Base-by-base conservation (phyloP, 257 asterid genomes). In the Solanum medicagineum region DNA sequence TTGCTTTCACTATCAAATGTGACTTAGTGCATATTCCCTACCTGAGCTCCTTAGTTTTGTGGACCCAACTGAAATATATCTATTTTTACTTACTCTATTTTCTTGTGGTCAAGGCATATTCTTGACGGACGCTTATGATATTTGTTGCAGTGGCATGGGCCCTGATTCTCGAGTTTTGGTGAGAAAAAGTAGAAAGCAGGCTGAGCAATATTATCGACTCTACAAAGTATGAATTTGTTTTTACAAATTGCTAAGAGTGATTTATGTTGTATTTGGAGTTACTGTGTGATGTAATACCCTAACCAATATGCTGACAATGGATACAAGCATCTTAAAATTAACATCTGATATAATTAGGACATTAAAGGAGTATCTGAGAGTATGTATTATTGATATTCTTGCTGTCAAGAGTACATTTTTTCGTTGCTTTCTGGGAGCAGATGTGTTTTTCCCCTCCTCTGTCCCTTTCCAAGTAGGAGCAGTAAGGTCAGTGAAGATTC, bases 81-180 rank as follows among this genome's bases (percentile, higher is more conserved):
- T 53, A 53, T 26, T 53, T 44, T 44, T 81, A 22, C 79, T 17
- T 60, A 19, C 57, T 29, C 47, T 17, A 22, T 60, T 42, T 82
- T 82, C 49, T 57, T 3, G 36, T 11, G 36, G 32, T 45, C 63
- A 53, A 79, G 65, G 11, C 65, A 29, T 53, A 53, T 26, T 53
- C 79, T 54, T 77, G 81, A 65, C 29, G 51, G 63, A 89, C 75
- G 49, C 29, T 47, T 75, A 22, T 56, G 79, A 70, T 87, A 32
- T 22, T 89, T 81, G 85, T 66, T 91, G 93, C 97, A 97, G 99
- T 83, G 99, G 99, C 83, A 97, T 97, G 99, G 99, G 99, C 42
- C 99, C 99, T 85, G 99, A 97, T 91, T 95, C 97, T 85, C 94
- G 99, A 81, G 99, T 97, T 87, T 91, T 97, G 93, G 98, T 97